Evolutionary conservation across 805 yeast genomes (phyloP).

Genomic region (Starmerella ratchasimensis): DNA sequence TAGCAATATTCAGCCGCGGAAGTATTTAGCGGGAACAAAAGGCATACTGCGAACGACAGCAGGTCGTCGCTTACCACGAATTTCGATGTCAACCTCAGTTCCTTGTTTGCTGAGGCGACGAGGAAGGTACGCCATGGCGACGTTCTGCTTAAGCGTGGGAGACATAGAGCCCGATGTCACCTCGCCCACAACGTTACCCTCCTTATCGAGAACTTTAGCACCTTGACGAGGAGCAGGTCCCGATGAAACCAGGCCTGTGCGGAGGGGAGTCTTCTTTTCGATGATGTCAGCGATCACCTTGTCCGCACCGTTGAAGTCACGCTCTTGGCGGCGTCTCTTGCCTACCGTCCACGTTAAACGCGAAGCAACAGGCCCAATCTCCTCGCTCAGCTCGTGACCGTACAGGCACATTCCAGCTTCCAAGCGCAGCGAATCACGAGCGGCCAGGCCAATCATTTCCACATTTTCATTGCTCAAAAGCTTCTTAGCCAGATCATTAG

Average conservation of each 20-base stretch:
- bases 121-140: conserved; percentile 81
- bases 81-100: conserved; percentile 53
- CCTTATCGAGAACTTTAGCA: conserved; percentile 47
- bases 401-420: conserved; percentile 99
- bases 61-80: conserved; percentile 70
- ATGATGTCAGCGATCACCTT: conserved; percentile 56
- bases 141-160: conserved; percentile 63
- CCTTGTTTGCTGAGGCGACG: conserved; percentile 62
- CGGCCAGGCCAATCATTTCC: conserved; percentile 91
- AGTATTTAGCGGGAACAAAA: conserved; percentile 61
- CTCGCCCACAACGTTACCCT: conserved; percentile 40
- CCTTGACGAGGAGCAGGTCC: conserved; percentile 94
- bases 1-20: too few species aligned
- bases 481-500: conserved; percentile 47
- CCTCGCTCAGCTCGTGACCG: conserved; percentile 78
- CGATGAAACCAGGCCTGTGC: conserved; percentile 58
- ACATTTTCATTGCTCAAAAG: conserved; percentile 42
- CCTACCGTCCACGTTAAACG: conserved; percentile 83
- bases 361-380: conserved; percentile 75
- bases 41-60: conserved; percentile 76
- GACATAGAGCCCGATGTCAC: conserved; percentile 52
- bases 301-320: conserved; percentile 60
- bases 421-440: conserved; percentile 84
- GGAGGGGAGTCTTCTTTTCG: conserved; percentile 45
- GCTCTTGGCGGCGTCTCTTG: conserved; percentile 50